phyloP scores from a whole-genome alignment of 306 rosid species.

The Datisca glomerata region DNA sequence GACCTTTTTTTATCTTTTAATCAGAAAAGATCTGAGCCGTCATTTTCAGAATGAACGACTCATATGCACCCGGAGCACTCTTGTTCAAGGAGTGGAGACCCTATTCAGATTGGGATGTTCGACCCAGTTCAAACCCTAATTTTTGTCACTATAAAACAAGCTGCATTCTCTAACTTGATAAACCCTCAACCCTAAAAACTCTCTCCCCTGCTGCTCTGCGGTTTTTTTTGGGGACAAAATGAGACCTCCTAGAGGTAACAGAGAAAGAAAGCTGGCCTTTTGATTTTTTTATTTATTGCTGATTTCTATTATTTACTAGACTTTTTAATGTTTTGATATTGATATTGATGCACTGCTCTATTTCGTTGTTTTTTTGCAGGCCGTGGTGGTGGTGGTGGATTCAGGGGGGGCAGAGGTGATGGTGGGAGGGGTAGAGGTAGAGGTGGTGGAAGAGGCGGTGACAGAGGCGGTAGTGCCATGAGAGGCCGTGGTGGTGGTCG shows the following conservation, averaged over 20 bases:
- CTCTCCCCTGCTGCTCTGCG: not conserved
- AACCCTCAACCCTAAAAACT: not conserved
- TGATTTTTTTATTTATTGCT: not conserved
- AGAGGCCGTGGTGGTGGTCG: slow-evolving; percentile 15
- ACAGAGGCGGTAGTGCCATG: slow-evolving; percentile 4
- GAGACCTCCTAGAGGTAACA: slow-evolving; percentile 1
- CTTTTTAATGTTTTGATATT: not conserved
- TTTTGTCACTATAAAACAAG: not conserved
- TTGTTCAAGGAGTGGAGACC: too few relatives aligned
- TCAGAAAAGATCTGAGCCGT: too few relatives aligned
- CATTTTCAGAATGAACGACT: too few relatives aligned
- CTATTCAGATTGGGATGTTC: too few relatives aligned
- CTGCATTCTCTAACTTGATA: not conserved
- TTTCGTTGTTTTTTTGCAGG: slow-evolving; percentile 11
- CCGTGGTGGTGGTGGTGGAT: slow-evolving; percentile 26
- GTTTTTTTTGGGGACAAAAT: not conserved
- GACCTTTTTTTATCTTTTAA: too few relatives aligned
- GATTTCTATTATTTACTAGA: not conserved
- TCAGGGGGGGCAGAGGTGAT: slow-evolving; percentile 1
- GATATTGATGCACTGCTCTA: not conserved
- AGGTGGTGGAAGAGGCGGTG: slow-evolving; percentile 9
- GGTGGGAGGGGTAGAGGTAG: slow-evolving; percentile 18
- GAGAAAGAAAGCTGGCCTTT: not conserved
- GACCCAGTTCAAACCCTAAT: not conserved
- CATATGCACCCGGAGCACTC: too few relatives aligned